These are phyloP conservation scores for Anisodus tanguticus DNA, from an alignment of 257 asterid species.

Conservation along the genomic window DNA sequence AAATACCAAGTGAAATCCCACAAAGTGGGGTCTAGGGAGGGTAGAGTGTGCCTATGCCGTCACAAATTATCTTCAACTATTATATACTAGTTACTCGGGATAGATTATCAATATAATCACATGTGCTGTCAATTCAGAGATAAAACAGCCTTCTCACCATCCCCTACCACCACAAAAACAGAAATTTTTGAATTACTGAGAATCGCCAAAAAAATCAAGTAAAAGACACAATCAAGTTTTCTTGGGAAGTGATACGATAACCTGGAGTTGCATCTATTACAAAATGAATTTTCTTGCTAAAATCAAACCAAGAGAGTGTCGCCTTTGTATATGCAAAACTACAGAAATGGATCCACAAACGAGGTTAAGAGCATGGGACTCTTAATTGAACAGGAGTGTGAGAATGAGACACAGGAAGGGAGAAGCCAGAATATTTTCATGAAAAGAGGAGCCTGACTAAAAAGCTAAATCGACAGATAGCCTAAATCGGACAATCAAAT, in stretches of 20 bases:
- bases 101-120: not conserved
- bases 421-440: no score
- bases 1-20: no score
- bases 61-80: constrained; percentile 21
- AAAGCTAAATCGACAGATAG: not conserved
- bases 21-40: no score
- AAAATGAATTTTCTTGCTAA: not conserved
- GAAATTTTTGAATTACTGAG: not conserved
- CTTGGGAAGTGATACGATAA: constrained; percentile 3
- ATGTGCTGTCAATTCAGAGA: not conserved
- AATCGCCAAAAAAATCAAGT: not conserved
- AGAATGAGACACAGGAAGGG: not conserved
- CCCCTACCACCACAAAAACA: not conserved
- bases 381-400: not conserved
- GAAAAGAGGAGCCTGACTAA: not conserved
- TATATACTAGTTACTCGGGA: not conserved
- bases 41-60: no score
- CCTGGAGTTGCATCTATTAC: constrained; percentile 6
- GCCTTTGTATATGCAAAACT: not conserved
- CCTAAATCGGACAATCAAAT: not conserved
- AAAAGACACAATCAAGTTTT: not conserved
- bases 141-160: not conserved
- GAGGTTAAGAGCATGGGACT: not conserved
- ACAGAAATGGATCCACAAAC: constrained; percentile 4
- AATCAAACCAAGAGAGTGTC: not conserved